Evolutionary conservation across 352 stramenopile genomes (phyloP), one percentile per base, ranked within the genome.

Genomic region (Phytopythium litorale): DNA sequence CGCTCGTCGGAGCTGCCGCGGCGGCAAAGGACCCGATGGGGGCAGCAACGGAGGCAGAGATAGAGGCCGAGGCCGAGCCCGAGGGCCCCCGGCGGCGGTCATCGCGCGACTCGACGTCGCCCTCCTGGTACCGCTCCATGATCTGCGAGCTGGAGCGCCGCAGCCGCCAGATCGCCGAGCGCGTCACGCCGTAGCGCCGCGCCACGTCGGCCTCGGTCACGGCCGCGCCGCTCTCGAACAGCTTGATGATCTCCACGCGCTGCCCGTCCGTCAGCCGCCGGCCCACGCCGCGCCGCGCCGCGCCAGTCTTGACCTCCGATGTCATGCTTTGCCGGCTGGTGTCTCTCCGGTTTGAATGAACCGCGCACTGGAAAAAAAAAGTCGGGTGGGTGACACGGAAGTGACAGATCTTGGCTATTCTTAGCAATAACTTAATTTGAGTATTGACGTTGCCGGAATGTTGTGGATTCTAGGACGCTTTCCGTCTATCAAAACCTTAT

Each of bases 221-320:
- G 35, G 51, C 59, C 53, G 69, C 65, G 33, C 72, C 72, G 50
- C 70, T 78, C 37, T 80, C 66, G 53, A 78, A 74, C 32, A 80
- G 56, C 64, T 82, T 75, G 65, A 82, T 72, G 69, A 80, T 82
- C 69, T 82, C 74, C 62, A 82, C 67, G 57, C 72, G 74, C 64
- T 82, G 74, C 15, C 70, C 70, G 52, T 82, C 72, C 25, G 72
- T 82, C 45, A 82, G 60, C 21, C 74, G 74, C 64, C 79, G 79
- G 50, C 74, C 72, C 56, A 75, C 70, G 15, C 72, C 72, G 32
- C 72, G 69, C 18, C 72, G 72, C 37, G 28, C 28, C 28, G 28
- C 28, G 1, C 75, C 72, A 9, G 7, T 54, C 48, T 45, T 45
- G 0, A 9, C 38, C 15, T 45, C 38, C 13, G 7, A n/a, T 2